Evolutionary conservation across 352 stramenopile genomes (phyloP).

Genomic region (Elongisporangium undulatum): DNA sequence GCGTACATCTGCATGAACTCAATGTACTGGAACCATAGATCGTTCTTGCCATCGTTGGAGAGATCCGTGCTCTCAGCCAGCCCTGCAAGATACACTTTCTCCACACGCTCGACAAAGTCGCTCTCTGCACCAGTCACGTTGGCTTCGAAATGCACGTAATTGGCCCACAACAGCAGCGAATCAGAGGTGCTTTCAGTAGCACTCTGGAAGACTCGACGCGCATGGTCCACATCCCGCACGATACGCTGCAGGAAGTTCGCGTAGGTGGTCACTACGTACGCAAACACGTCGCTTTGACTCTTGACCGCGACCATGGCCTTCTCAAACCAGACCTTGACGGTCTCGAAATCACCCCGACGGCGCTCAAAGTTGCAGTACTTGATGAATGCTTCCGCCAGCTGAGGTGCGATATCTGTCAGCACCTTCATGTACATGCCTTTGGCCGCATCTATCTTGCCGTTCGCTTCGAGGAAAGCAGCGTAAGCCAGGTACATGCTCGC

Average conservation of each 20-base stretch:
- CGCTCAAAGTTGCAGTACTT: constrained; percentile 71
- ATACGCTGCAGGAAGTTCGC: constrained; percentile 50
- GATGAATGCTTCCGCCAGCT: constrained; percentile 62
- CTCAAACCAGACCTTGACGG: constrained; percentile 48
- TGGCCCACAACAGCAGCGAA: constrained; percentile 59
- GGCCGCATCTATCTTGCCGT: constrained; percentile 47
- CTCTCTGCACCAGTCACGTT: constrained; percentile 14
- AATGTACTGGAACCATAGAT: constrained; percentile 76
- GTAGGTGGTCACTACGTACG: constrained; percentile 50
- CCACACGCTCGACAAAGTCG: constrained; percentile 35
- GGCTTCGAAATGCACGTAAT: constrained; percentile 71
- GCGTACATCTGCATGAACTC: constrained; percentile 69
- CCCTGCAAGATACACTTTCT: constrained; percentile 36
- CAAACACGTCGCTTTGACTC: constrained; percentile 36
- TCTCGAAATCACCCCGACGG: constrained; percentile 44
- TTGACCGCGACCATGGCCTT: constrained; percentile 38
- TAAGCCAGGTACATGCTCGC: constrained; percentile 73
- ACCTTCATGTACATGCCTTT: constrained; percentile 53
- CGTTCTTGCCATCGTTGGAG: constrained; percentile 68
- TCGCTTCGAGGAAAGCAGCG: constrained; percentile 58
- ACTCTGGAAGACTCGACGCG: constrained; percentile 39
- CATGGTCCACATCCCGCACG: constrained; percentile 28
- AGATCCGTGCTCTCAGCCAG: constrained; percentile 49
- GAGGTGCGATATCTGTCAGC: constrained; percentile 43
- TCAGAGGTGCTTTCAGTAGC: constrained; percentile 33